Base-by-base conservation (phyloP, 768 basidiomycete species). In the Coprinellus aureogranulatus region DNA sequence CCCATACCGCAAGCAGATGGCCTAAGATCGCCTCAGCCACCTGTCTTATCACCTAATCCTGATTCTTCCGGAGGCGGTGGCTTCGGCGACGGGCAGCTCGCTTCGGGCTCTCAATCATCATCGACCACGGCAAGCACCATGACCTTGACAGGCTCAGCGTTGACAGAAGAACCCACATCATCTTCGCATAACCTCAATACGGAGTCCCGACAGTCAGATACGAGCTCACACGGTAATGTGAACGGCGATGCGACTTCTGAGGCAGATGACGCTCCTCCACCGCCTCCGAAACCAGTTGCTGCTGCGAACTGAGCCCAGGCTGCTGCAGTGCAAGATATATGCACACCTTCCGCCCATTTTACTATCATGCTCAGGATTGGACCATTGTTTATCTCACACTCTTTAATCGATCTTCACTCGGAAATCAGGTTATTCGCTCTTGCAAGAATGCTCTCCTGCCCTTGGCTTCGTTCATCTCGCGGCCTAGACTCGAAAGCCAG, bases 1-100 rank as follows among this genome's bases (percentile, higher is more conserved):
- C 64, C 65, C 27, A 61, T 63, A 12, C 65, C 68, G 22, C 62
- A 64, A 14, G 52, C 61, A 27, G 58, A 47, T 52, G n/a, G 18
- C 49, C 28, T n/a, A 39, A 40, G 41, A 23, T 54, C 41, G 31
- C 53, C 57, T 12, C 44, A 51, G 20, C 54, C 54, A 16, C 44
- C 55, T n/a, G 18, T 53, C 14, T 28, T 25, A 46, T 46, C 42
- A 46, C 55, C 53, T 51, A 52, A 23, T 58, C 48, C 50, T 25
- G 30, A 51, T 31, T 58, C 59, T n/a, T n/a, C n/a, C n/a, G n/a
- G n/a, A n/a, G n/a, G n/a, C n/a, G n/a, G n/a, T 42, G 37, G 53
- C 23, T 44, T 54, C 28, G 58, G 61, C 14, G 64, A 57, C 53
- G 65, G 55, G 20, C 51, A 40, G 25, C 39, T 26, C 37, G 40